A percentile compares a stretch with the other conserved stretches of the same genome.
These are phyloP conservation scores for Pseudomonodictys pantanalensis DNA, from an alignment of 495 filamentous ascomycete genomes.

Conservation along the genomic window DNA sequence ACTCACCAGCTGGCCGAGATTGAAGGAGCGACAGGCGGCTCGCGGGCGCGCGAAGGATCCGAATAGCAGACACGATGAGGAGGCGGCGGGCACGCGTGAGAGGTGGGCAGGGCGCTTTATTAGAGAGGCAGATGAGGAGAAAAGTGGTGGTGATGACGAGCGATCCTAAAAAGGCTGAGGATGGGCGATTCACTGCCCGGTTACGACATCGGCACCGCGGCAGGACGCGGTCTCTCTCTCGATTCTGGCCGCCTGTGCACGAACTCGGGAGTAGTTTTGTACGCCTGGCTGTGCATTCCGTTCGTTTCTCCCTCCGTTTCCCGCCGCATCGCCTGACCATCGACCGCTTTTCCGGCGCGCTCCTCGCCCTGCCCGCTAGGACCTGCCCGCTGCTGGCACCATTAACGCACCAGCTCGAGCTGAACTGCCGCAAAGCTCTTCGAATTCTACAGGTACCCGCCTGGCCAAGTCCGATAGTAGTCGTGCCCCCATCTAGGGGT, in stretches of 20 bases:
- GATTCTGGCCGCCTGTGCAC: too few species aligned
- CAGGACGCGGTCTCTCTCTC: too few species aligned
- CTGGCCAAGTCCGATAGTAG: too few species aligned
- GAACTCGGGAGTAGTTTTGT: too few species aligned
- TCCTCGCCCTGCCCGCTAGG: too few species aligned
- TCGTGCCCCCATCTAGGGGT: too few species aligned
- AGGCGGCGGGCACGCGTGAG: background rate
- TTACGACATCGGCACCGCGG: too few species aligned
- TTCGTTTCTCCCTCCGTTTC: background rate
- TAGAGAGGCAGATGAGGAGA: background rate
- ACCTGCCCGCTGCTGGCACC: too few species aligned
- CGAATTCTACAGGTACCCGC: too few species aligned
- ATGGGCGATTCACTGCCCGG: background rate
- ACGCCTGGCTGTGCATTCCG: background rate
- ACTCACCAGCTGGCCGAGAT: constrained; percentile 8
- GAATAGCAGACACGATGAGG: constrained; percentile 11
- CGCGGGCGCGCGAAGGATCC: background rate
- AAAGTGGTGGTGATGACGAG: constrained; percentile 1
- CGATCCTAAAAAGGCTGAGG: constrained; percentile 3
- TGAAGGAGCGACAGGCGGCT: constrained; percentile 15
- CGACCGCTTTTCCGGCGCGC: too few species aligned
- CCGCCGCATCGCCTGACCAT: background rate
- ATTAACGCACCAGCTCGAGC: too few species aligned
- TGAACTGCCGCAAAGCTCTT: too few species aligned
- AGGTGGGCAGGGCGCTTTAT: background rate